phyloP scores from a whole-genome alignment of 345 rosid genomes.

The Excoecaria cochinchinensis region DNA sequence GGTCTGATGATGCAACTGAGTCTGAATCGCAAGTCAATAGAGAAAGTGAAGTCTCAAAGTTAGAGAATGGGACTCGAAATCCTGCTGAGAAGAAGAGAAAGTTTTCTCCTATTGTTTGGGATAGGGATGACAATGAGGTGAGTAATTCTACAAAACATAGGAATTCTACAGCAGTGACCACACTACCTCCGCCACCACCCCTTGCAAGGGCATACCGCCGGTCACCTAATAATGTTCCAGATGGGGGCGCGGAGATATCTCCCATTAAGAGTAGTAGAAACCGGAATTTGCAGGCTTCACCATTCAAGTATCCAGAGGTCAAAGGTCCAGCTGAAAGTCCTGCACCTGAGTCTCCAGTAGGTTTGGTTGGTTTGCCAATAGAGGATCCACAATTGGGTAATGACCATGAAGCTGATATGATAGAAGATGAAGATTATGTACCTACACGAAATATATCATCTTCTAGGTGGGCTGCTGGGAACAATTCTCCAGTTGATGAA shows the following conservation, averaged over 20 bases:
- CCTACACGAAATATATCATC: slow-evolving; percentile 84
- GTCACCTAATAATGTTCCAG: slow-evolving; percentile 43
- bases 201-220: slow-evolving; percentile 42
- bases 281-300: slow-evolving; percentile 31
- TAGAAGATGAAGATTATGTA: slow-evolving; percentile 72
- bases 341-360: slow-evolving; percentile 38
- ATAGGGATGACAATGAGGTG: slow-evolving; percentile 62
- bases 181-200: slow-evolving; percentile 64
- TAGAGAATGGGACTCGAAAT: slow-evolving; percentile 47
- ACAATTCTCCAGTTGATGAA: slow-evolving; percentile 82
- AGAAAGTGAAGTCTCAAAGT: slow-evolving; percentile 39
- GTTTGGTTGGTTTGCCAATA: slow-evolving; percentile 32
- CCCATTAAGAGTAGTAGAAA: slow-evolving; percentile 35
- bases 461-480: slow-evolving; percentile 94
- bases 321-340: slow-evolving; percentile 22
- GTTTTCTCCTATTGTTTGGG: slow-evolving; percentile 99
- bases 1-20: slow-evolving; percentile 73
- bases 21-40: slow-evolving; percentile 40
- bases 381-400: slow-evolving; percentile 39
- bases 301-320: slow-evolving; percentile 30
- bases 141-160: slow-evolving; percentile 41
- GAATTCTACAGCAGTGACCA: slow-evolving; percentile 30
- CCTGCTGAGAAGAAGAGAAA: slow-evolving; percentile 75
- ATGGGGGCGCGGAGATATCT: slow-evolving; percentile 38
- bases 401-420: slow-evolving; percentile 40